Base-by-base conservation (phyloP, 495 filamentous ascomycete genomes). In the Penicillium pulvis region DNA sequence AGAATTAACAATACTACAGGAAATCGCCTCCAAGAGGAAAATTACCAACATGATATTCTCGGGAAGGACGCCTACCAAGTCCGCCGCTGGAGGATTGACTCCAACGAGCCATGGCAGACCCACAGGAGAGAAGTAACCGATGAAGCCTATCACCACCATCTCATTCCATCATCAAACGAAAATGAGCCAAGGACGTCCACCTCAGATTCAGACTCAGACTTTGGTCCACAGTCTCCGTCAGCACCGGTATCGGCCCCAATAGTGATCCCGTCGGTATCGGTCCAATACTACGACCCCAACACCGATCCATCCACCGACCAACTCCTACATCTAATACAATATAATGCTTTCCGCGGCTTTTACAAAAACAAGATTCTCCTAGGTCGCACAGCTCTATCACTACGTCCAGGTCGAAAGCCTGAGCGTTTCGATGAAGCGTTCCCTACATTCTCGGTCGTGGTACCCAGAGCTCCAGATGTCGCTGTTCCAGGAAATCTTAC, bases 261-360 rank as follows among this genome's bases (percentile, higher is more conserved):
- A 43, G 2, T 42, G 9, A 23, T 8, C 35, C 47, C 47, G 48
- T 17, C 39, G 48, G 19, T 36, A 23, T 19, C 11, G n/a, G 12
- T 6, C n/a, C n/a, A 26, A 35, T 44, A n/a, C 9, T 31, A 7
- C n/a, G 12, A 4, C 11, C 19, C 39, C 16, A 28, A 45, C 5
- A 35, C 24, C 10, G 12, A 42, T 26, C 53, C 26, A 7, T 64
- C 58, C 19, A 4, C 51, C 10, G 60, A 63, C 24, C 55, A 65
- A 58, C 53, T 68, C 28, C 59, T 68, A 42, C 59, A 35, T 33
- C 69, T 74, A 51, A 57, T 72, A 24, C 56, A 69, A 23, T 72
- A 71, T 57, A 82, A 93, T 77, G 64, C 87, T 63, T 92, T 91
- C 72, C 88, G 90, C 56, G 79, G 90, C 63, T 69, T 88, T 1